Percentiles rank a stretch among this genome's conserved stretches.
Conservation (phyloP, 1,139 yeast species). For the Suhomyces atakaporum region DNA sequence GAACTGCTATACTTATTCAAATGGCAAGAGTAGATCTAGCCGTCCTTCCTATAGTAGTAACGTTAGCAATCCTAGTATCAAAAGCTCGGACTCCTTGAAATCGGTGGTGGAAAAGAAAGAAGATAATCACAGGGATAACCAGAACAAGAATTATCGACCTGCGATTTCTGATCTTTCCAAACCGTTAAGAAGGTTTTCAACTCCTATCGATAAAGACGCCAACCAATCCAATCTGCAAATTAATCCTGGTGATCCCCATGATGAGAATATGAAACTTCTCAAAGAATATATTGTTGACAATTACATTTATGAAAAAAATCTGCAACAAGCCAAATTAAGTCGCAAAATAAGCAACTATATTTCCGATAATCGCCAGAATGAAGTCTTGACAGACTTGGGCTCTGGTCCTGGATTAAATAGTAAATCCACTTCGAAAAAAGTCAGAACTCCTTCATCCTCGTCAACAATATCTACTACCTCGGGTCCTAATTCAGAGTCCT, state of each 20-base stretch:
- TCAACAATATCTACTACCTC: constrained; percentile 4
- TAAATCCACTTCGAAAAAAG: neutral
- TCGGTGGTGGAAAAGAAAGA: constrained; percentile 1
- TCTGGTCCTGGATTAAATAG: no score
- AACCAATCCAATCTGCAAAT: constrained; percentile 3
- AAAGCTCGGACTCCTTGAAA: constrained; percentile 1
- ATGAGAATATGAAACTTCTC: constrained; percentile 17
- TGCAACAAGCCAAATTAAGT: constrained; percentile 16
- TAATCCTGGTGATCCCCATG: constrained; percentile 9
- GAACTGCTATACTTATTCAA: constrained; percentile 28
- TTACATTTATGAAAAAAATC: constrained; percentile 19
- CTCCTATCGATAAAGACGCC: constrained; percentile 18
- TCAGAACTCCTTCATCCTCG: neutral
- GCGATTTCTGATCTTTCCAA: constrained; percentile 44
- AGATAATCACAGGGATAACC: neutral
- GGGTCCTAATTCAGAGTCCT: no score
- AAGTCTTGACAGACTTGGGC: neutral
- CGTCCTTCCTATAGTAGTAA: constrained; percentile 9
- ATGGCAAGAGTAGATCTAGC: constrained; percentile 9
- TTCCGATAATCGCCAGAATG: constrained; percentile 2
- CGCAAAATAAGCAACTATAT: constrained; percentile 11
- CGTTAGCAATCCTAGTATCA: constrained; percentile 4
- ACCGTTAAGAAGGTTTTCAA: constrained; percentile 34
- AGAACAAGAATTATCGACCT: constrained; percentile 30
- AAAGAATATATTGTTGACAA: constrained; percentile 20